Evolutionary conservation across 2,329 filamentous ascomycete species (phyloP).

Genomic region (Verticillium alfalfae): DNA sequence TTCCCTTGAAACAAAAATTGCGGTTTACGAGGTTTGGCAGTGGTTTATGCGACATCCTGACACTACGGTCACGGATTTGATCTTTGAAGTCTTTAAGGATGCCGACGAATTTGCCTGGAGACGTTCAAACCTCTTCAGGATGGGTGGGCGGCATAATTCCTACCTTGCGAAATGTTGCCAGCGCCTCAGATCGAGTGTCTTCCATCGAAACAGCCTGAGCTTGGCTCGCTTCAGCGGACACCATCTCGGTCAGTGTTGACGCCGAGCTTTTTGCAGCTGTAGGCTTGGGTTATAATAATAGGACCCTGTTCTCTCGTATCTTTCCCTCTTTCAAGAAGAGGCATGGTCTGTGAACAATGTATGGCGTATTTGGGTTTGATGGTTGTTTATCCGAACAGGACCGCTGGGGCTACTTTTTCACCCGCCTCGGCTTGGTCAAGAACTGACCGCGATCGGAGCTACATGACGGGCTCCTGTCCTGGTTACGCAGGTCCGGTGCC

Average conservation of each 20-base stretch:
- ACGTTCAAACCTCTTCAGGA: constrained; percentile 1
- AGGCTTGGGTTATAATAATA: constrained; percentile 24
- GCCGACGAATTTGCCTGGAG: constrained; percentile 14
- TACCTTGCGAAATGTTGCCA: neutral
- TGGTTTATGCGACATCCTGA: constrained; percentile 18
- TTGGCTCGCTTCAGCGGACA: constrained; percentile 18
- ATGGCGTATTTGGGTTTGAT: constrained; percentile 24
- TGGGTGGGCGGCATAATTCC: neutral
- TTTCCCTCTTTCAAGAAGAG: constrained; percentile 19
- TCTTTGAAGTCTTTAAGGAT: constrained; percentile 25
- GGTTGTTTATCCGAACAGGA: constrained; percentile 19
- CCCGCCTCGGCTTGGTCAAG: constrained; percentile 19
- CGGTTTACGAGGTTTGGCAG: constrained; percentile 17
- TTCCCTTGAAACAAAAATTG: constrained; percentile 18
- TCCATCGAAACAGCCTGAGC: constrained; percentile 6
- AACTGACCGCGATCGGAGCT: constrained; percentile 17
- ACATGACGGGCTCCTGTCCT: constrained; percentile 12
- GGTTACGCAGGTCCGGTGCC: constrained; percentile 5
- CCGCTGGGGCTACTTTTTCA: constrained; percentile 26
- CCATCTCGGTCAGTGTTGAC: constrained; percentile 22
- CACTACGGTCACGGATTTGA: constrained; percentile 19
- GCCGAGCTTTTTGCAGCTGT: constrained; percentile 26
- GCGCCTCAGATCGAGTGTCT: constrained; percentile 1
- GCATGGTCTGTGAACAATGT: constrained; percentile 20
- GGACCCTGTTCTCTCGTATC: constrained; percentile 19